phyloP scores from a whole-genome alignment of 192 early-diverging fungal species.

The Backusella tarrabulga region DNA sequence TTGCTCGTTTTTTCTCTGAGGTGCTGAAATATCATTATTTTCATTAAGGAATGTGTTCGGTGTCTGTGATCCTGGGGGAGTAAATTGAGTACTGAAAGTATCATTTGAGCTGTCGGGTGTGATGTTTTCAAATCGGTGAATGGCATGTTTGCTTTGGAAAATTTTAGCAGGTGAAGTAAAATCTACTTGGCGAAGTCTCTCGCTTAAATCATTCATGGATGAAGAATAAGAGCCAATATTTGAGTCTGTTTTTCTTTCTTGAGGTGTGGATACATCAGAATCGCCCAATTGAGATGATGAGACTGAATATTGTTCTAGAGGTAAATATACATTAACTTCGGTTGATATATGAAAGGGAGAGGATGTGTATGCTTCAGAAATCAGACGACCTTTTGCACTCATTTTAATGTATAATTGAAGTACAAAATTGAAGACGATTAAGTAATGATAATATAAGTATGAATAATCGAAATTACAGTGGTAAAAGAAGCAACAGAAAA shows the following conservation, averaged over 20 bases:
- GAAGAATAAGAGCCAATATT: not conserved
- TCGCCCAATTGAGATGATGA: not conserved
- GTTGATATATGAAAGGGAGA: not conserved
- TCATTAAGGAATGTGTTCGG: not conserved
- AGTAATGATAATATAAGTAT: not conserved
- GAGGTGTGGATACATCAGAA: not conserved
- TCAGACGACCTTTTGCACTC: not conserved
- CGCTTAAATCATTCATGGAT: not conserved
- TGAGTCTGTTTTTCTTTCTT: not conserved
- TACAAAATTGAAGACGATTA: not conserved
- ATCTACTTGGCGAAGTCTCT: slow-evolving; percentile 5
- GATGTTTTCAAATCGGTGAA: slow-evolving; percentile 30
- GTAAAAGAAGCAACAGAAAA: not conserved
- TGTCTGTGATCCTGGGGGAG: not conserved
- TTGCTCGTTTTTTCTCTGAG: not conserved
- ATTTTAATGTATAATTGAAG: not conserved
- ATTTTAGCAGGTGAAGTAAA: slow-evolving; percentile 30
- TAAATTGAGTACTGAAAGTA: not conserved
- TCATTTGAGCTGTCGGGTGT: slow-evolving; percentile 15
- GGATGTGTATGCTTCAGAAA: not conserved
- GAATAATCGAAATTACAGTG: not conserved
- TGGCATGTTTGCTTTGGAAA: slow-evolving; percentile 15
- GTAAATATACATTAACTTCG: not conserved
- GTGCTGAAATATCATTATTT: not conserved
- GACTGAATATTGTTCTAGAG: not conserved